Base-by-base conservation (phyloP, 768 basidiomycete species). In the Mycena galopus region DNA sequence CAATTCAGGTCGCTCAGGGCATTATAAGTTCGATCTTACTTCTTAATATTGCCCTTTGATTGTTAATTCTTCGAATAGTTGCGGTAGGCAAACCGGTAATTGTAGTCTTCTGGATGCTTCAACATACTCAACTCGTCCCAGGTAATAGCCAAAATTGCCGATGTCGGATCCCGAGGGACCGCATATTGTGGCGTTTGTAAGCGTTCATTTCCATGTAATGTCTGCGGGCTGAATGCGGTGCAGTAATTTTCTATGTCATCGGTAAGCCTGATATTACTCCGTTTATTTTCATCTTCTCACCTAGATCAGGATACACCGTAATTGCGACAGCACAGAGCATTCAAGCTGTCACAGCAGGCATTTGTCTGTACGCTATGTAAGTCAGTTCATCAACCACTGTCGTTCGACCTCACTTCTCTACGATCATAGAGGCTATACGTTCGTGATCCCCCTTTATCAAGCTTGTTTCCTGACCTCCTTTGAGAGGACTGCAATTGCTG, bases 81-180 rank as follows among this genome's bases (percentile, higher is more conserved):
- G 79, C 84, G 61, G 82, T 84, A 56, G 86, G 86, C 47, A 93
- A 94, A 81, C 93, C 93, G 1, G 84, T 92, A 42, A 89, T 59
- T 57, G 30, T n/a, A 1, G 29, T 33, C 30, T 57, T 4, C 21
- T 25, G 7, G 30, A 57, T 6, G 4, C 16, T 33, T 4, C 21
- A 30, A 30, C 14, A 17, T 55, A 30, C 32, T 30, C 32, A 32
- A 57, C 6, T 33, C 55, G 2, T 9, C 33, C 29, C 19, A 59
- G 1, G 84, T 92, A 37, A 89, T 93, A 19, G 93, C 93, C 1
- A 94, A 94, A 80, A 79, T 93, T 47, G 89, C 93, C 11, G 93
- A 94, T 78, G 89, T 92, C 10, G 83, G 88, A 17, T 93, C 93
- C 27, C 87, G 93, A 75, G 91, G 90, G 23, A 86, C 85, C 50